Percentiles rank a stretch among this genome's conserved stretches.
These are phyloP conservation scores for Capsella bursapastoris DNA, from an alignment of 345 rosid species.

Conservation along the genomic window DNA sequence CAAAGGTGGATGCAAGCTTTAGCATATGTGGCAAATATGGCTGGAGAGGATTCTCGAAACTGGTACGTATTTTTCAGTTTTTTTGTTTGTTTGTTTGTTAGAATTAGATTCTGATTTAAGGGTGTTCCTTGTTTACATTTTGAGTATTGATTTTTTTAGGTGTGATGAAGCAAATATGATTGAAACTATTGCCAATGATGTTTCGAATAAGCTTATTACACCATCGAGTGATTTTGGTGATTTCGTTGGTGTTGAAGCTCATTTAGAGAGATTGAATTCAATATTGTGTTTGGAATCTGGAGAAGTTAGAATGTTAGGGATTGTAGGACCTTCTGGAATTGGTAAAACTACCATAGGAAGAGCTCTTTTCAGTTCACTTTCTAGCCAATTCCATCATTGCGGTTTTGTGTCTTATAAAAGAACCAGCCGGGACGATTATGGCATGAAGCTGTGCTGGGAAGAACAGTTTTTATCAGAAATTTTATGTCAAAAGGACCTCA, in stretches of 20 bases:
- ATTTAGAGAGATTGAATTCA: neutral
- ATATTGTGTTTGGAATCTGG: neutral
- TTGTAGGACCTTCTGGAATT: constrained; percentile 51
- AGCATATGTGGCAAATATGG: neutral
- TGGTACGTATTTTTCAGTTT: neutral
- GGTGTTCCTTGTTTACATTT: neutral
- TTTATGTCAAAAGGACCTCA: constrained; percentile 26
- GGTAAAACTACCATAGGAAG: constrained; percentile 59
- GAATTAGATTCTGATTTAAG: neutral
- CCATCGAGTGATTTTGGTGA: neutral
- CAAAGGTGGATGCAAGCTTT: neutral
- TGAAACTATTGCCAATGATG: constrained; percentile 21
- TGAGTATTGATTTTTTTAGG: constrained; percentile 1
- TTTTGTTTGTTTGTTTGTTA: neutral
- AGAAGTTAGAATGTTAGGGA: constrained; percentile 38
- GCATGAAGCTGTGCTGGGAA: constrained; percentile 40
- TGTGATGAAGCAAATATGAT: constrained; percentile 3
- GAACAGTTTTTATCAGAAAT: constrained; percentile 43
- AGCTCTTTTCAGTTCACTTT: constrained; percentile 20
- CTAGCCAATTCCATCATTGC: neutral
- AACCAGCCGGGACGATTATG: constrained; percentile 2
- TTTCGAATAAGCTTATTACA: constrained; percentile 20
- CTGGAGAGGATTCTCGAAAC: constrained; percentile 11
- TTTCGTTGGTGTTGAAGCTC: constrained; percentile 40
- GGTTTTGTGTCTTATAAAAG: neutral